A percentile compares a stretch with the other conserved stretches of the same genome.
Conservation (phyloP, 202 grass and related monocot genomes). For the Hordeum pubiflorum region DNA sequence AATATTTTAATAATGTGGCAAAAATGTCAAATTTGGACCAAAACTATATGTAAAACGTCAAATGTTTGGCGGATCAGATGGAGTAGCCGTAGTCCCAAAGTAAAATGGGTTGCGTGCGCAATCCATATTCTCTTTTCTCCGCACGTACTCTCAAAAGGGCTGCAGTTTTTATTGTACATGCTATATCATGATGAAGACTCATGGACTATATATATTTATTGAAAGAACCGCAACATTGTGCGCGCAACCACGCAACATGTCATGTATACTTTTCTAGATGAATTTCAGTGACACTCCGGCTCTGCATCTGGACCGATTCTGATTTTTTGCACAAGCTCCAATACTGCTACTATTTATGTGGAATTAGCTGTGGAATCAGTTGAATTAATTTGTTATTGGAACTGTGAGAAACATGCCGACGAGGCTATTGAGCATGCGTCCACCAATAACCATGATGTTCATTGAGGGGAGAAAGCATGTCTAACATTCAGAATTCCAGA, state of each 20-base stretch:
- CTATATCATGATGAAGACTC: background rate
- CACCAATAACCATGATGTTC: background rate
- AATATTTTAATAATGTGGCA: too few relatives aligned
- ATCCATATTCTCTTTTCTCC: background rate
- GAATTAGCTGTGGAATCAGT: background rate
- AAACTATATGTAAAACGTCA: too few relatives aligned
- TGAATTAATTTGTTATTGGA: background rate
- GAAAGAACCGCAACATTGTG: background rate
- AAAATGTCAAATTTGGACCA: too few relatives aligned
- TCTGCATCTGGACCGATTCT: background rate
- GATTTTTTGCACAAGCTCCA: slow-evolving; percentile 9
- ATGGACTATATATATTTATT: background rate
- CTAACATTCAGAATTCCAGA: background rate
- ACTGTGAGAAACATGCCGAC: background rate
- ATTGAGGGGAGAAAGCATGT: background rate
- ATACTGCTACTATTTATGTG: slow-evolving; percentile 1
- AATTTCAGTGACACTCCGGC: background rate
- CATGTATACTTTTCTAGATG: slow-evolving; percentile 15
- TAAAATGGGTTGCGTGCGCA: background rate
- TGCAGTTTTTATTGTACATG: background rate
- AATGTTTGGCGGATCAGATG: too few relatives aligned
- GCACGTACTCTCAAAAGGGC: background rate
- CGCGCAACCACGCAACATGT: background rate
- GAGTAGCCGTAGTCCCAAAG: background rate
- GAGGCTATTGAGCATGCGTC: background rate